phyloP scores from a whole-genome alignment of 1,284 basidiomycete genomes.

The Ceratobasidium theobromae region DNA sequence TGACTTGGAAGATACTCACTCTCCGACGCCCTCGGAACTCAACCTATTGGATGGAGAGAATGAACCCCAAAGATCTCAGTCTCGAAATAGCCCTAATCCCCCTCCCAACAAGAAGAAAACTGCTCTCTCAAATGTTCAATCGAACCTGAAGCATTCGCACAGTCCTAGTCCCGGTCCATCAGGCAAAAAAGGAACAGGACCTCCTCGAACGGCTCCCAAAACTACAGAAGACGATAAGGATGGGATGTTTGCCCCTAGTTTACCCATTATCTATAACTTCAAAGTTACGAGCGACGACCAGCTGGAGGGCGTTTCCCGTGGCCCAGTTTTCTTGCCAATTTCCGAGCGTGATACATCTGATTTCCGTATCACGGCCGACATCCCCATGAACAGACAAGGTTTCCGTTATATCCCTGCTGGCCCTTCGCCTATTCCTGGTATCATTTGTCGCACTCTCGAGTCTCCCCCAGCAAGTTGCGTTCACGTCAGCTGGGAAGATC shows the following conservation, averaged over 20 bases:
- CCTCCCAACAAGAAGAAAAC: constrained; percentile 27
- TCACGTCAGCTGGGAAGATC: constrained; percentile 85
- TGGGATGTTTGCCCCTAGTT: background rate
- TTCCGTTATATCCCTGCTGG: constrained; percentile 83
- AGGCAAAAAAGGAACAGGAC: constrained; percentile 12
- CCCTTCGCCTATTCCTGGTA: constrained; percentile 55
- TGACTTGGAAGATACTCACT: constrained; percentile 12
- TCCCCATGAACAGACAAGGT: constrained; percentile 59
- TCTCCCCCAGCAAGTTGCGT: constrained; percentile 61
- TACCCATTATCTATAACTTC: constrained; percentile 28
- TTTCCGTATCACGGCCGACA: constrained; percentile 38
- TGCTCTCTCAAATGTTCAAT: constrained; percentile 14
- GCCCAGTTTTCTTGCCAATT: constrained; percentile 17
- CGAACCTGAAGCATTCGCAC: constrained; percentile 27
- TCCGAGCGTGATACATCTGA: constrained; percentile 21
- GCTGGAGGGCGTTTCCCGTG: constrained; percentile 16
- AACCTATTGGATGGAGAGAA: background rate
- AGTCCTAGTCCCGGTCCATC: constrained; percentile 18
- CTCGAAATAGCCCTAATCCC: constrained; percentile 20
- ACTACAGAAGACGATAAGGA: constrained; percentile 1
- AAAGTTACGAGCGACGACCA: constrained; percentile 18
- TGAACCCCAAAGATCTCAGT: background rate
- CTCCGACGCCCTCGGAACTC: constrained; percentile 1
- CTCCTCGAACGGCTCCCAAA: constrained; percentile 12
- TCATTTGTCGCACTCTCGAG: constrained; percentile 69